phyloP scores from a whole-genome alignment of 2,329 filamentous ascomycete genomes.

The Colletotrichum filicis region DNA sequence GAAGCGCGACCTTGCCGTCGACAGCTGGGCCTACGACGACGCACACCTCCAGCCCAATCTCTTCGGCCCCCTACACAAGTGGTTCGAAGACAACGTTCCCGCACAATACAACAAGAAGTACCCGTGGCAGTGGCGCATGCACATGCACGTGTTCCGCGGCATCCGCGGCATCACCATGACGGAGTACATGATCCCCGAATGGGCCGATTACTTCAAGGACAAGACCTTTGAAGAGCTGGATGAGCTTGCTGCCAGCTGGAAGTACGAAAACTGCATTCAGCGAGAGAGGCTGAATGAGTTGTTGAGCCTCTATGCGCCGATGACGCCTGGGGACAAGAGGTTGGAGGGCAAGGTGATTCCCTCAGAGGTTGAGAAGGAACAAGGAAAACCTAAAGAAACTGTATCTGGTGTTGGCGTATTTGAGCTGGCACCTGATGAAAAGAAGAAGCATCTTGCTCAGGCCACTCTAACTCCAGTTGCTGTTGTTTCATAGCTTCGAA shows the following conservation, averaged over 20 bases:
- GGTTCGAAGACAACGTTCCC: constrained; percentile 39
- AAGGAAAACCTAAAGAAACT: constrained; percentile 31
- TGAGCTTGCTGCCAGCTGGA: constrained; percentile 58
- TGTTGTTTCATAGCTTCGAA: background rate
- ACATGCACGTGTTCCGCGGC: constrained; percentile 40
- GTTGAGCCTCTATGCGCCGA: constrained; percentile 37
- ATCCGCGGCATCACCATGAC: constrained; percentile 46
- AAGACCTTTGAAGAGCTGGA: constrained; percentile 56
- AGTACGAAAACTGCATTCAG: constrained; percentile 61
- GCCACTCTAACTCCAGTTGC: background rate
- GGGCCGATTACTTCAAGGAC: constrained; percentile 56
- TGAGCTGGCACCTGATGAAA: constrained; percentile 42
- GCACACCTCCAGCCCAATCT: constrained; percentile 45
- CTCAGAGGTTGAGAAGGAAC: constrained; percentile 18
- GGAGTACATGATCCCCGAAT: constrained; percentile 56
- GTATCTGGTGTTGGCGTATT: constrained; percentile 43
- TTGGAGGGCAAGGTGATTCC: constrained; percentile 43
- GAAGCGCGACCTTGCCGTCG: constrained; percentile 61
- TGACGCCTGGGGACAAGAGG: constrained; percentile 38
- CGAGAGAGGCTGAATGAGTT: constrained; percentile 57
- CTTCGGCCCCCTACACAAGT: constrained; percentile 37
- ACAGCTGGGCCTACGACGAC: constrained; percentile 60
- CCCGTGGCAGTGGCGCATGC: constrained; percentile 40
- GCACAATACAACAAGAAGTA: constrained; percentile 39
- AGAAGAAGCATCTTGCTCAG: constrained; percentile 33